phyloP scores from a whole-genome alignment of 306 rosid genomes.

The cucumber (Cucumis sativus) region DNA sequence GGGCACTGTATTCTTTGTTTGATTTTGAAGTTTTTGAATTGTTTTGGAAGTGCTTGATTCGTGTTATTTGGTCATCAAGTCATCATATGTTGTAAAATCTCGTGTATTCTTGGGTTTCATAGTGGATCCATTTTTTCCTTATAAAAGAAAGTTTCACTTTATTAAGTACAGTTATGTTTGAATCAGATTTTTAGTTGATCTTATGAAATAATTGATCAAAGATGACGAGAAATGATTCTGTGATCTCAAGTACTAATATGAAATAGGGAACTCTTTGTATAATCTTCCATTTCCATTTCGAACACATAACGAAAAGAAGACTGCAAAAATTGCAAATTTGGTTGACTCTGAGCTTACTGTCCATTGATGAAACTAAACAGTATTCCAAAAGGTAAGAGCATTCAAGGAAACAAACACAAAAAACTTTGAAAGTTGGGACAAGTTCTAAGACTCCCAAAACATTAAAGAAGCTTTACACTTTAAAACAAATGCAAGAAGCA shows the following conservation, averaged over 20 bases:
- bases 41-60: not conserved
- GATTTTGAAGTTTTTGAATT: not conserved
- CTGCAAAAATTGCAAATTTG: not conserved
- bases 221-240: not conserved
- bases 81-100: not conserved
- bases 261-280: not conserved
- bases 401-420: not conserved
- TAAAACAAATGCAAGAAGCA: slow-evolving; percentile 63
- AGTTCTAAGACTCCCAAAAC: slow-evolving; percentile 30
- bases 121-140: not conserved
- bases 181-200: not conserved
- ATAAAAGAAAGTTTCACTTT: not conserved
- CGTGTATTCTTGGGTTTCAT: not conserved
- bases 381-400: not conserved
- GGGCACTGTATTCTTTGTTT: not conserved
- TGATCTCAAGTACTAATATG: not conserved
- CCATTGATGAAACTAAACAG: not conserved
- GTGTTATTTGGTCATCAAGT: not conserved
- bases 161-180: not conserved
- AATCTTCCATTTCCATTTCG: not conserved
- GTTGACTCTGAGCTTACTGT: not conserved
- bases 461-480: slow-evolving; percentile 48
- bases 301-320: not conserved
- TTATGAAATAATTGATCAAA: not conserved
- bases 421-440: slow-evolving; percentile 5